Conservation (phyloP, 2,329 filamentous ascomycete genomes). For the Diaporthe citriasiana region DNA sequence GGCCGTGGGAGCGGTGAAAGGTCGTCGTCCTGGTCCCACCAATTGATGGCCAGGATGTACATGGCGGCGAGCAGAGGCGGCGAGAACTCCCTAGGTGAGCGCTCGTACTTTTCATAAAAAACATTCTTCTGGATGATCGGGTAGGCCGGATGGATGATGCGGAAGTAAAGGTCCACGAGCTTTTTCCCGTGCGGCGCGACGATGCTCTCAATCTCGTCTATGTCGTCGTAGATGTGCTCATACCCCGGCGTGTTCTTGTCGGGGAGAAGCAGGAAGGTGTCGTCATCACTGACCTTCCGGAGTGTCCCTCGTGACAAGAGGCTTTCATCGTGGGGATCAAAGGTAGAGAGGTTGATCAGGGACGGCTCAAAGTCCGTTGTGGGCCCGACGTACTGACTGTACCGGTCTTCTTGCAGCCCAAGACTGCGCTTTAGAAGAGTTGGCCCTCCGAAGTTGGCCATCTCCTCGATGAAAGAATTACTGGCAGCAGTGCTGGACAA, state of each 20-base stretch:
- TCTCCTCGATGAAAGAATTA: constrained; percentile 76
- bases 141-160: constrained; percentile 70
- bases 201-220: constrained; percentile 74
- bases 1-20: constrained; percentile 62
- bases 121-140: constrained; percentile 73
- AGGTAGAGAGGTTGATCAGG: constrained; percentile 84
- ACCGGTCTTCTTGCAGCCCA: constrained; percentile 82
- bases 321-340: constrained; percentile 86
- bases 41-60: constrained; percentile 73
- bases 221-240: constrained; percentile 77
- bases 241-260: constrained; percentile 80
- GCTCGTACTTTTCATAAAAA: constrained; percentile 72
- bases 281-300: constrained; percentile 81
- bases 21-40: constrained; percentile 70
- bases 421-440: constrained; percentile 78
- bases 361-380: constrained; percentile 88
- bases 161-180: constrained; percentile 77
- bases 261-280: constrained; percentile 85
- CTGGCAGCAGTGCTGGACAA: constrained; percentile 74
- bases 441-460: constrained; percentile 78
- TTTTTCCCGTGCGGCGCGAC: constrained; percentile 74
- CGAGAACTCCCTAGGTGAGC: constrained; percentile 70
- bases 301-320: constrained; percentile 77
- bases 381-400: constrained; percentile 86
- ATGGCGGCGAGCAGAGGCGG: constrained; percentile 72